phyloP scores from a whole-genome alignment of 2,329 filamentous ascomycete species.

The Curvularia eragrostidis region DNA sequence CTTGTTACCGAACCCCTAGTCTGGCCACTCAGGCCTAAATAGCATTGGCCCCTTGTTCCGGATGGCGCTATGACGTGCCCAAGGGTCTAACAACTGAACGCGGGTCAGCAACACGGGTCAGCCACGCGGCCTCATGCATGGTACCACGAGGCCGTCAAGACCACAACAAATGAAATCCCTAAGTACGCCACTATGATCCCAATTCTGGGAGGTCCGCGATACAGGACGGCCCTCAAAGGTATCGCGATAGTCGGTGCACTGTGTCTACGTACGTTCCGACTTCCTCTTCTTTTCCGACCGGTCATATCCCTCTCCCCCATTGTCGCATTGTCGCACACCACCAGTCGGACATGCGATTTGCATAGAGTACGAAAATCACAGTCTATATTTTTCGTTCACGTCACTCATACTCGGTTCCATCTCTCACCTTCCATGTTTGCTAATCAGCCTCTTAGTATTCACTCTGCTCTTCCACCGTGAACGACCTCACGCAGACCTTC shows the following conservation, averaged over 20 bases:
- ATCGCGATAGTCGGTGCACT: slow-evolving; percentile 9
- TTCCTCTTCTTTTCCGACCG: background rate
- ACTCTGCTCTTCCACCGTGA: slow-evolving; percentile 11
- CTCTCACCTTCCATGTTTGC: background rate
- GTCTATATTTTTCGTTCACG: background rate
- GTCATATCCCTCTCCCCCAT: too few species aligned
- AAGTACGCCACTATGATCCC: slow-evolving; percentile 3
- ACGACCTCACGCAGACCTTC: slow-evolving; percentile 6
- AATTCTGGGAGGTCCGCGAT: slow-evolving; percentile 9
- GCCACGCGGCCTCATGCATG: slow-evolving; percentile 3
- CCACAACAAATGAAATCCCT: slow-evolving; percentile 5
- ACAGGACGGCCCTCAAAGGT: slow-evolving; percentile 4
- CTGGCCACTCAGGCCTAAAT: background rate
- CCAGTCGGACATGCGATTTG: background rate
- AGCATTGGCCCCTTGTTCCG: slow-evolving; percentile 8
- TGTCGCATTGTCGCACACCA: background rate
- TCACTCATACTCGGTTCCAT: background rate
- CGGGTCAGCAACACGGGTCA: too few species aligned
- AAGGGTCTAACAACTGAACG: background rate
- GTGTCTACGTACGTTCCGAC: slow-evolving; percentile 13
- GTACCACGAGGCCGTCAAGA: background rate
- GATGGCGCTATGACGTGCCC: slow-evolving; percentile 16
- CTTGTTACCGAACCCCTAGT: background rate
- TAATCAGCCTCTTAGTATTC: slow-evolving; percentile 17
- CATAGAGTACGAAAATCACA: background rate